Evolutionary conservation across 345 rosid genomes (phyloP).

Genomic region (Raphanus sativus): DNA sequence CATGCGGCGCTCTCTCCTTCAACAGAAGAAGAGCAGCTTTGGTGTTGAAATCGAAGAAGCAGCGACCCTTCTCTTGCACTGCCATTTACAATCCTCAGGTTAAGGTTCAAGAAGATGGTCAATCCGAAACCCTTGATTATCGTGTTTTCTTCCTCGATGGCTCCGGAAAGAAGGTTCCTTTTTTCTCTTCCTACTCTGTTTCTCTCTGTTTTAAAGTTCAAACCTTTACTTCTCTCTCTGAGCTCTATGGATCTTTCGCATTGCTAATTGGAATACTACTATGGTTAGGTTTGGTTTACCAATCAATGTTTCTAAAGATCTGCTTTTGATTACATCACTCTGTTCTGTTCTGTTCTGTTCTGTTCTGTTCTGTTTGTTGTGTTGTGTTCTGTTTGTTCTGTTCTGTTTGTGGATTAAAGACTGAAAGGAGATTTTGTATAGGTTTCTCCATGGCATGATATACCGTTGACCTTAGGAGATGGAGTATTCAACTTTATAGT

Average conservation of each 20-base stretch:
- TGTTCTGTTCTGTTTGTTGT: too few species aligned
- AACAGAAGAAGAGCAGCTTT: constrained; percentile 33
- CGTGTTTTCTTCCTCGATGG: constrained; percentile 67
- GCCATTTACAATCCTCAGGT: constrained; percentile 64
- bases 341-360: constrained; percentile 2
- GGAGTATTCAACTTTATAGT: constrained; percentile 80
- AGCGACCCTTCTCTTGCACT: constrained; percentile 55
- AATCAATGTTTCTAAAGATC: background rate
- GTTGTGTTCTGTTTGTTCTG: too few species aligned
- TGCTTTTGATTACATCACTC: constrained; percentile 15
- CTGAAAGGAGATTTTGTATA: constrained; percentile 20
- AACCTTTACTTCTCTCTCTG: background rate
- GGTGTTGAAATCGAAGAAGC: constrained; percentile 47
- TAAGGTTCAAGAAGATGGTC: constrained; percentile 67
- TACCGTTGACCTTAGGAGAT: constrained; percentile 81
- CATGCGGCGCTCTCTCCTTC: constrained; percentile 24
- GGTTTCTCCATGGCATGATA: constrained; percentile 98
- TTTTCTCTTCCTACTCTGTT: background rate
- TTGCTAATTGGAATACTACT: background rate
- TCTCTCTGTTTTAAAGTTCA: background rate
- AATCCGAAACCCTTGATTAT: constrained; percentile 73
- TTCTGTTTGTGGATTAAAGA: background rate
- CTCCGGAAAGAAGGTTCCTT: constrained; percentile 70
- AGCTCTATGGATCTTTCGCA: background rate
- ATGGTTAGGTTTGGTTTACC: background rate